These are phyloP conservation scores for Parachlorella kessleri DNA, from an alignment of 139 green algal genomes.

Conservation along the genomic window DNA sequence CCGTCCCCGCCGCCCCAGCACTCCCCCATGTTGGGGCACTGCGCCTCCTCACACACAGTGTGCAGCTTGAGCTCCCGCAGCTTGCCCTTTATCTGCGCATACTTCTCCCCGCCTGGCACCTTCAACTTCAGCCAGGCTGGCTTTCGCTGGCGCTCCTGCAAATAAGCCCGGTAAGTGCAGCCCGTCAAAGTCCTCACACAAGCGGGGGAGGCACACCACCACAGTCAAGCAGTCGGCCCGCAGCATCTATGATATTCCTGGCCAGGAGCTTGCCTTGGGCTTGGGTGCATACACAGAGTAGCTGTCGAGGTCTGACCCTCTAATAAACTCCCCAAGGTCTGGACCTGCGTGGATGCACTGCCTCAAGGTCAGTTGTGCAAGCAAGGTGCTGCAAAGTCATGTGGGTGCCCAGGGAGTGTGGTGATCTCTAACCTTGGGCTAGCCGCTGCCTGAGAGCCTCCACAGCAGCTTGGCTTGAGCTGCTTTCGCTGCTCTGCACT, in stretches of 20 bases:
- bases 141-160: slow-evolving; percentile 86
- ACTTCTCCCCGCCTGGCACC: slow-evolving; percentile 89
- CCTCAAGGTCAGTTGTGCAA: too few species aligned
- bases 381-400: too few species aligned
- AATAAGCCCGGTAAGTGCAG: too few species aligned
- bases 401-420: too few species aligned
- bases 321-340: slow-evolving; percentile 76
- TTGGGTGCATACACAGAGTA: slow-evolving; percentile 83
- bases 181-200: too few species aligned
- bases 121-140: slow-evolving; percentile 97
- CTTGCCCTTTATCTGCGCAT: slow-evolving; percentile 84
- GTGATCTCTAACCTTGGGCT: slow-evolving; percentile 31
- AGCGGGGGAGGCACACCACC: too few species aligned
- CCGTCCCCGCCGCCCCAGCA: slow-evolving; percentile 91
- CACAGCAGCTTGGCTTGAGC: slow-evolving; percentile 16
- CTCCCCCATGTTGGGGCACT: slow-evolving; percentile 97
- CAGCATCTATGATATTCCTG: too few species aligned
- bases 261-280: slow-evolving; percentile 74
- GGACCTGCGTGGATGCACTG: slow-evolving; percentile 52
- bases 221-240: too few species aligned
- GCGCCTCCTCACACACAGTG: slow-evolving; percentile 97
- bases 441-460: slow-evolving; percentile 37
- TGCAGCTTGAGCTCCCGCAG: slow-evolving; percentile 95
- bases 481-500: background rate
- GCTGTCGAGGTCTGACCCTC: slow-evolving; percentile 24